Conservation (phyloP, 2,329 filamentous ascomycete species). For the Botrytis hyacinthi region DNA sequence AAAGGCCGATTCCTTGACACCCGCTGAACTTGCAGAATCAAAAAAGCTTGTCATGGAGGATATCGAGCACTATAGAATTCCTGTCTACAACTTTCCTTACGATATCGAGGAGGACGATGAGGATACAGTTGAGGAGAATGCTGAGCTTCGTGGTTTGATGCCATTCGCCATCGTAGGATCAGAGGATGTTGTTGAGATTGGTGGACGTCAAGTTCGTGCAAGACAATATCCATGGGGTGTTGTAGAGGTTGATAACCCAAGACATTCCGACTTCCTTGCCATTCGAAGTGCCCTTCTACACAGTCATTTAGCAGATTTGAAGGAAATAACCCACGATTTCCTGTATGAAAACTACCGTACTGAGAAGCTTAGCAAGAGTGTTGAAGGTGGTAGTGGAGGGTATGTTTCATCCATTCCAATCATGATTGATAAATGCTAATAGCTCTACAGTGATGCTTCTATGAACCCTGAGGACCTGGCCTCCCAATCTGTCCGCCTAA, state of each 20-base stretch:
- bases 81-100: conserved; percentile 99
- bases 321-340: conserved; percentile 99
- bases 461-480: conserved; percentile 98
- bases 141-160: conserved; percentile 95
- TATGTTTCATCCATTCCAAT: conserved; percentile 53
- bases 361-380: conserved; percentile 99
- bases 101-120: conserved; percentile 99
- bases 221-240: conserved; percentile 99
- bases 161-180: conserved; percentile 98
- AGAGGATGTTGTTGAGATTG: conserved; percentile 92
- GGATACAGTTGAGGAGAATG: conserved; percentile 98
- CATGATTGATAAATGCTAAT: conserved; percentile 38
- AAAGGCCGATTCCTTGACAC: conserved; percentile 95
- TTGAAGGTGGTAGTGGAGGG: conserved; percentile 84
- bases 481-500: conserved; percentile 94
- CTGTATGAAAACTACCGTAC: conserved; percentile 99
- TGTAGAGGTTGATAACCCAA: conserved; percentile 97
- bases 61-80: conserved; percentile 99
- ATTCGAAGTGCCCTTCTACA: conserved; percentile 95
- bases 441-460: conserved; percentile 64
- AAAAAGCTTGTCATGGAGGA: conserved; percentile 99
- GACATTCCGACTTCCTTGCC: conserved; percentile 96
- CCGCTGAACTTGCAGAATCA: conserved; percentile 93
- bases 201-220: conserved; percentile 86
- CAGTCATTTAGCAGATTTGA: conserved; percentile 95